Percentiles rank a stretch among this genome's conserved stretches.
Evolutionary conservation across 2,329 filamentous ascomycete species (phyloP).

Genomic region (Sarocladium oryzae): DNA sequence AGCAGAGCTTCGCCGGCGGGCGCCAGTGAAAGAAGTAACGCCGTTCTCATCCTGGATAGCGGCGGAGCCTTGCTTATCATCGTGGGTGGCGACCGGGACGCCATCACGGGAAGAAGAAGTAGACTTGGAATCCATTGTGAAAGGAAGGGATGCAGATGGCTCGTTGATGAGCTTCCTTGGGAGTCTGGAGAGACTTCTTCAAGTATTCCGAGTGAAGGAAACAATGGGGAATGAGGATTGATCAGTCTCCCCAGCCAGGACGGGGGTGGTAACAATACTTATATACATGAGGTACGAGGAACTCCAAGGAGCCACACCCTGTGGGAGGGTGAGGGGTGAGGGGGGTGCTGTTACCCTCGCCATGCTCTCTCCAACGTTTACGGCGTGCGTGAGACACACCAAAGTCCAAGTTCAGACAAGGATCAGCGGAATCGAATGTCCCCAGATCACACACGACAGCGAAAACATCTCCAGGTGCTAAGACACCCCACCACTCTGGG

Average conservation of each 20-base stretch:
- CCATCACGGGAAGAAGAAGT: neutral
- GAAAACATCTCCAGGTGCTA: too few relatives aligned
- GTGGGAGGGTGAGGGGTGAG: neutral
- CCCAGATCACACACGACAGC: constrained; percentile 5
- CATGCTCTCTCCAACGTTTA: constrained; percentile 3
- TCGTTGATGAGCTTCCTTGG: neutral
- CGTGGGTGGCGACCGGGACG: constrained; percentile 1
- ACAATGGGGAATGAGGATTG: neutral
- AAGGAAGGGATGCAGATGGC: neutral
- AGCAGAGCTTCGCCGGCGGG: constrained; percentile 1
- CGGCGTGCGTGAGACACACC: neutral
- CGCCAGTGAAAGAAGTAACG: neutral
- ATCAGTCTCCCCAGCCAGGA: too few relatives aligned
- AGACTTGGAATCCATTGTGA: constrained; percentile 5
- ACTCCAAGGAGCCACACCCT: neutral
- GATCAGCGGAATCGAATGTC: neutral
- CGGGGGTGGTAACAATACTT: constrained; percentile 4
- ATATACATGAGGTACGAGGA: constrained; percentile 2
- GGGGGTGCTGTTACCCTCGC: neutral
- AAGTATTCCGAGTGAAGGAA: neutral
- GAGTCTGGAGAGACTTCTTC: neutral
- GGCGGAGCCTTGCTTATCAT: neutral
- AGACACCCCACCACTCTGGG: constrained; percentile 1
- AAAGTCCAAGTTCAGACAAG: neutral
- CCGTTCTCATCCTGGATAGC: constrained; percentile 3